Evolutionary conservation across 106 monocot species (phyloP), one percentile per base, ranked within the genome.

Genomic region (Allium cepa): DNA sequence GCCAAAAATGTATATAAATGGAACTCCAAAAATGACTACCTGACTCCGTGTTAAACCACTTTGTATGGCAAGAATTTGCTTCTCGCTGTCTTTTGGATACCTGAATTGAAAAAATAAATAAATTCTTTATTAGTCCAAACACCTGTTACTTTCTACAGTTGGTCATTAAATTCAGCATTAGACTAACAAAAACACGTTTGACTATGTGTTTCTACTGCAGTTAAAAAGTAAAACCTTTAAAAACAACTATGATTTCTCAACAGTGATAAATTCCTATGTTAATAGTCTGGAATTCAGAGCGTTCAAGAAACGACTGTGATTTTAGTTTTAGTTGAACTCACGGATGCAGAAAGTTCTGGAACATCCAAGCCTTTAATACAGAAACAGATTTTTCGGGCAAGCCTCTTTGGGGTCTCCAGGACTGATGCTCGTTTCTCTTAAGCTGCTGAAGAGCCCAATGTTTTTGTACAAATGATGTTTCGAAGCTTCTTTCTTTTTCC

Each of bases 371-470:
- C 0, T 86, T 80, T 49, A 91, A 64, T 70, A 91, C 83, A 0
- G 90, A 81, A 47, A 91, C 83, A 11, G 90, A 91, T 77, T 87
- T 91, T 64, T 91, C 90, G 6, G 90, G 90, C 67, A 91, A 78
- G 17, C 90, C 90, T 60, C 90, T 76, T 46, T 91, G 86, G 16
- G 90, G 86, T 60, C 86, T 81, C 90, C 90, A 91, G 16, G 85
- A 78, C 53, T 85, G 90, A 49, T 83, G 85, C 22, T 91, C 86
- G 17, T 50, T 91, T 58, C 64, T 80, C 65, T 70, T 86, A 61
- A 91, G 51, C 66, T 91, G 83, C 77, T 91, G 90, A 66, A 91
- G 45, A 72, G 81, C 90, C 90, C 90, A 91, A 58, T 91, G 90
- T 66, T 70, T 91, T 63, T 87, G 86, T 51, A 91, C 69, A 62